Evolutionary conservation across 371 early-diverging fungal species (phyloP).

Genomic region (Apophysomyces variabilis): DNA sequence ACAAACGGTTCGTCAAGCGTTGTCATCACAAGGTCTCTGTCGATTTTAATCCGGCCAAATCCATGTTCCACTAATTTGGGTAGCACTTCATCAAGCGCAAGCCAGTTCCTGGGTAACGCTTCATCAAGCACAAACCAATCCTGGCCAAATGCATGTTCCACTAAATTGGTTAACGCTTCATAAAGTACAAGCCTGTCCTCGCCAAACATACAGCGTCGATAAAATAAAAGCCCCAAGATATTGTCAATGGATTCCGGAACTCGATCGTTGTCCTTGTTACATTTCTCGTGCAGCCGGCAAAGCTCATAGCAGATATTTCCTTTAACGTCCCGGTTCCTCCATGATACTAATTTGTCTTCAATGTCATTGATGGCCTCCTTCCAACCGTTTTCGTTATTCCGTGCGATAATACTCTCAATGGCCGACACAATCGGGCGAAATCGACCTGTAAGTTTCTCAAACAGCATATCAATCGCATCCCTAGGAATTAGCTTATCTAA

Average conservation of each 20-base stretch:
- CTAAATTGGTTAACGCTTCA: neutral
- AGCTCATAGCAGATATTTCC: neutral
- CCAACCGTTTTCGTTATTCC: neutral
- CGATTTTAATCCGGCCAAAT: neutral
- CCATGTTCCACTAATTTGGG: too few relatives aligned
- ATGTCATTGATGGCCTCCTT: neutral
- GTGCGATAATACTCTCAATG: neutral
- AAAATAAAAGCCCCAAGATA: neutral
- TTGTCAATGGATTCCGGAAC: neutral
- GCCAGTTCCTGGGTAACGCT: too few relatives aligned
- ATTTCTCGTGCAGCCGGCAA: neutral
- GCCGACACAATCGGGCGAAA: neutral
- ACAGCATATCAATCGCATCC: neutral
- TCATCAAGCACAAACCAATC: too few relatives aligned
- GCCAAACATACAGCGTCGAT: neutral
- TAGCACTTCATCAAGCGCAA: too few relatives aligned
- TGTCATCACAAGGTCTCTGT: neutral
- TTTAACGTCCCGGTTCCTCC: neutral
- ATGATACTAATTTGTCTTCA: neutral
- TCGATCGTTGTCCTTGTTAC: neutral
- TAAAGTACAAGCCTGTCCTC: neutral
- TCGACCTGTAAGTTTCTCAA: neutral
- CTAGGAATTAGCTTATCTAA: neutral
- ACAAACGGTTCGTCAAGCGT: neutral
- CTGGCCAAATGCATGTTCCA: neutral